Evolutionary conservation across 495 filamentous ascomycete genomes (phyloP).

Genomic region (Aspergillus steynii): DNA sequence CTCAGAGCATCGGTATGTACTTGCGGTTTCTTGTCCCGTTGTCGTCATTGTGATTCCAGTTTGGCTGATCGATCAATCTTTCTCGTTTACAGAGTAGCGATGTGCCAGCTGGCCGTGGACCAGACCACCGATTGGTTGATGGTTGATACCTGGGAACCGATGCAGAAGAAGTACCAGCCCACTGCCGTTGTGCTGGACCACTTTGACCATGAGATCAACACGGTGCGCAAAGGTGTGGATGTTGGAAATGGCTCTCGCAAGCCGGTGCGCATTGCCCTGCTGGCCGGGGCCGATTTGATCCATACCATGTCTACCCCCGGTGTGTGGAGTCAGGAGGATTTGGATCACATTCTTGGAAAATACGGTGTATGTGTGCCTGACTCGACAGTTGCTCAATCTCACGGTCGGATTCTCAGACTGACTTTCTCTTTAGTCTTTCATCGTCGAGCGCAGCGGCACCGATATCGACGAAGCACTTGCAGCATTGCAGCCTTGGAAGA

Average conservation of each 20-base stretch:
- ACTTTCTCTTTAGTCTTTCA: slow-evolving; percentile 59
- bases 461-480: slow-evolving; percentile 82
- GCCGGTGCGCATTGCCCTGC: slow-evolving; percentile 68
- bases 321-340: slow-evolving; percentile 80
- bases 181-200: slow-evolving; percentile 88
- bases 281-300: slow-evolving; percentile 81
- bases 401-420: not conserved
- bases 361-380: slow-evolving; percentile 59
- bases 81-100: slow-evolving; percentile 39
- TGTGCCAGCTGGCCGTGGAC: slow-evolving; percentile 82
- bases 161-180: slow-evolving; percentile 78
- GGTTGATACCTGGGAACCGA: slow-evolving; percentile 80
- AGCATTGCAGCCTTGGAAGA: slow-evolving; percentile 67
- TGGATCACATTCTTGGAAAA: slow-evolving; percentile 82
- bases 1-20: slow-evolving; percentile 65
- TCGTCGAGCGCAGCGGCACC: slow-evolving; percentile 86
- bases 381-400: not conserved
- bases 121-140: slow-evolving; percentile 75
- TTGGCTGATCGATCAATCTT: not conserved
- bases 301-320: slow-evolving; percentile 78
- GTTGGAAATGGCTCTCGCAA: slow-evolving; percentile 58
- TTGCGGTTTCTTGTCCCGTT: not conserved
- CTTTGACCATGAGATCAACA: slow-evolving; percentile 86
- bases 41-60: not conserved
- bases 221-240: slow-evolving; percentile 70